These are phyloP conservation scores for Kockiozyma suomiensis DNA, from an alignment of 805 yeast genomes.

Conservation along the genomic window DNA sequence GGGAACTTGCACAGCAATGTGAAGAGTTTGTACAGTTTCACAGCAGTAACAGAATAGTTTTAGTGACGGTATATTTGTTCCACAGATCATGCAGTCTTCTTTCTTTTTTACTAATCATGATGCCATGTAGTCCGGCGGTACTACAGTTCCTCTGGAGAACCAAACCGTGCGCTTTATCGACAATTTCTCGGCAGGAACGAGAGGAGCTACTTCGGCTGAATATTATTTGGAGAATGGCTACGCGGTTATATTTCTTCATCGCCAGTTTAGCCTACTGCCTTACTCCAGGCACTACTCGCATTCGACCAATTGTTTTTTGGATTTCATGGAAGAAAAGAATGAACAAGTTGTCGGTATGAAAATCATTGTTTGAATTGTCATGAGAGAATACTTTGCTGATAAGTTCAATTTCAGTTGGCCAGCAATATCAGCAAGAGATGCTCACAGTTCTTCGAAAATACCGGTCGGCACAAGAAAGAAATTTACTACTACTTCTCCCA, in stretches of 20 bases:
- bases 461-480: constrained; percentile 51
- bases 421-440: constrained; percentile 64
- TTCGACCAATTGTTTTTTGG: constrained; percentile 80
- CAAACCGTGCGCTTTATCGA: constrained; percentile 96
- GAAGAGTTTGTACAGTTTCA: constrained; percentile 65
- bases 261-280: constrained; percentile 90
- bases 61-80: constrained; percentile 69
- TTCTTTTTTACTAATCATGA: neutral
- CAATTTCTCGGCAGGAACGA: constrained; percentile 95
- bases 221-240: constrained; percentile 82
- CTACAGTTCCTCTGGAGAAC: constrained; percentile 95
- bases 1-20: constrained; percentile 60
- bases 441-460: constrained; percentile 57
- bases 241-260: constrained; percentile 87
- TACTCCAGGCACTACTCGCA: constrained; percentile 87
- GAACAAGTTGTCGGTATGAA: constrained; percentile 52
- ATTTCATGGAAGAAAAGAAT: constrained; percentile 62
- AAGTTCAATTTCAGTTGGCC: constrained; percentile 47
- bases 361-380: neutral
- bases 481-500: constrained; percentile 69
- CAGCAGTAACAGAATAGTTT: constrained; percentile 56
- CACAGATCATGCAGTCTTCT: neutral
- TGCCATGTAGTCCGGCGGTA: constrained; percentile 73
- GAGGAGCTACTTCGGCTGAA: constrained; percentile 97
- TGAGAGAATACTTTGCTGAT: neutral